Base-by-base conservation (phyloP, 257 asterid genomes). In the Solanum ahanhuiri region DNA sequence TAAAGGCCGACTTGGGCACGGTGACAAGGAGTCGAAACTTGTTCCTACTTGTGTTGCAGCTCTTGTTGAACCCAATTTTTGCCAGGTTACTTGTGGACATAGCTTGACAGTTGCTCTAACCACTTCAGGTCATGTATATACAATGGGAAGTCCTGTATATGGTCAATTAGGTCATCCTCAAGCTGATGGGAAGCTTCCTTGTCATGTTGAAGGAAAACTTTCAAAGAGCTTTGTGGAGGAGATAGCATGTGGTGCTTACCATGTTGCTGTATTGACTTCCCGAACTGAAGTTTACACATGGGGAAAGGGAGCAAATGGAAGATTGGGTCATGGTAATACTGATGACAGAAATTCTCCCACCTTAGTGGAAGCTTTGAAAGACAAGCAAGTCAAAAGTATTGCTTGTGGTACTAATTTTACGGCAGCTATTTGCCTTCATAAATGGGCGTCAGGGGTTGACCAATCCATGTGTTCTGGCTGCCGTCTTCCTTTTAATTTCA, bases 381-480 rank as follows among this genome's bases (percentile, higher is more conserved):
- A 96, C 87, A 96, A 93, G 91, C 98, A 94, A 87, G 98, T 96
- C 57, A 96, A 96, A 91, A 93, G 96, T 84, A 91, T 96, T 90
- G 98, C 94, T 60, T 94, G 98, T 86, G 98, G 98, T 77, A 91
- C 98, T 79, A 94, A 93, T 90, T 92, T 96, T 90, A 94, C 95
- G 18, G 98, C 95, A 48, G 96, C 93, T 82, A 95, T 94, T 86
- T 96, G 98, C 91, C 95, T 96, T 90, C 98, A 94, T 87, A 96
- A 96, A 89, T 93, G 97, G 98, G 93, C 93, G 30, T 96, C 98
- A 73, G 98, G 98, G 82, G 88, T 92, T 81, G 98, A 96, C 91
- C 98, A 94, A 87, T 96, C 98, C 84, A 93, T 95, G 96, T 96
- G 99, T 87, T 96, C 99, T 83, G 98, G 99, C 48, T 96, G 98